A percentile compares a stretch with the other conserved stretches of the same genome.
Evolutionary conservation across 495 filamentous ascomycete genomes (phyloP).

Genomic region (Penicillium canescens): DNA sequence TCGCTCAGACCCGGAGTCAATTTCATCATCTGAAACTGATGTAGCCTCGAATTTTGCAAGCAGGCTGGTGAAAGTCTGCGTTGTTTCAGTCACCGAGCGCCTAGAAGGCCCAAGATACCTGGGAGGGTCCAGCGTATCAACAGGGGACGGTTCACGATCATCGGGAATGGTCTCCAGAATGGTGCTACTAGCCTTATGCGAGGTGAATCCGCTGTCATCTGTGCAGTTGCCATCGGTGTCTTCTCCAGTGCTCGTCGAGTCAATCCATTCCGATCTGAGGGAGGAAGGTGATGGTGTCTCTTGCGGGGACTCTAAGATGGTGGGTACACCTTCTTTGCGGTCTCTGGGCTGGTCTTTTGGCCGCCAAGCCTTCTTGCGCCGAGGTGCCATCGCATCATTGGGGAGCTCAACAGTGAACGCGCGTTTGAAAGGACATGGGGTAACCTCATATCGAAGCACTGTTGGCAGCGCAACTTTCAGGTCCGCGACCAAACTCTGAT

Average conservation of each 20-base stretch:
- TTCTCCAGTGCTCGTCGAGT: slow-evolving; percentile 33
- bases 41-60: slow-evolving; percentile 45
- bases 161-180: slow-evolving; percentile 28
- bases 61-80: slow-evolving; percentile 46
- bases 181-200: slow-evolving; percentile 26
- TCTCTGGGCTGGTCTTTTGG: slow-evolving; percentile 62
- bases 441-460: slow-evolving; percentile 82
- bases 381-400: slow-evolving; percentile 62
- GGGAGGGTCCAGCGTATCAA: slow-evolving; percentile 17
- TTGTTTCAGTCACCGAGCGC: slow-evolving; percentile 37
- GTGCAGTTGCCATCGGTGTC: slow-evolving; percentile 43
- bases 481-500: slow-evolving; percentile 57
- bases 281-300: slow-evolving; percentile 6
- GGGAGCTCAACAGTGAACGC: slow-evolving; percentile 75
- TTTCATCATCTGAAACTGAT: slow-evolving; percentile 25
- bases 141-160: slow-evolving; percentile 19
- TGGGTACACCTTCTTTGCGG: slow-evolving; percentile 43
- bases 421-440: slow-evolving; percentile 79
- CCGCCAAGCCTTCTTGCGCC: slow-evolving; percentile 69
- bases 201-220: slow-evolving; percentile 36
- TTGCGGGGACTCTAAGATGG: slow-evolving; percentile 1
- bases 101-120: slow-evolving; percentile 15
- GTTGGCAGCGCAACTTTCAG: slow-evolving; percentile 68
- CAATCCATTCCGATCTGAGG: slow-evolving; percentile 20
- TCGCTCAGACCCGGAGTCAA: slow-evolving; percentile 39